Evolutionary conservation across 2,329 filamentous ascomycete species (phyloP), one percentile per base, ranked within the genome.

Genomic region (Hymenoscyphus linearis): DNA sequence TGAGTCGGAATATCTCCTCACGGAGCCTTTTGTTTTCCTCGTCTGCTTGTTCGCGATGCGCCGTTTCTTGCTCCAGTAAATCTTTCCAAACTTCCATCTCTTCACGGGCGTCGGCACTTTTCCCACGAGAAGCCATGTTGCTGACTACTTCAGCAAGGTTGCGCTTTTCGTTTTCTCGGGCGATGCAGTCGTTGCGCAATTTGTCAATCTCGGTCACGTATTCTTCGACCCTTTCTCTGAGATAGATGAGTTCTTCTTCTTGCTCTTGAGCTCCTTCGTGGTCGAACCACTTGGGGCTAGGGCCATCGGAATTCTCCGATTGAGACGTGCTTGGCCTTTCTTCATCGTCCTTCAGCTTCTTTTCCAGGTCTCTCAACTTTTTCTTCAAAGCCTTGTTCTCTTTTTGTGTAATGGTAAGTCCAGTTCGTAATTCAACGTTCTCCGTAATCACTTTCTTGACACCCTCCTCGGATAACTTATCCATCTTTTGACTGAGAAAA

Each of bases 361-460:
- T 91, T 75, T 98, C 93, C 54, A 98, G 77, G 69, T 97, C 92
- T 70, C 93, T 90, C 61, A 96, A 82, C 66, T 89, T 87, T 64
- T 89, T 86, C 25, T 91, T 87, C 60, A 98, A 75, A 22, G 87
- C 81, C 73, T 96, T 95, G 72, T 91, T 95, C 70, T 99, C 95
- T 66, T 96, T 91, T 74, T 96, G 91, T 61, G 95, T 82, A 37
- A 95, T 90, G 3, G 93, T 86, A 52, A 97, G 84, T 63, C 90
- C 91, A 0, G 93, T 96, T 75, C 96, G 95, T 55, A 98, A 82
- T 73, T 97, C 92, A 4, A 98, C 93, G 70, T 97, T 99, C 75
- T 97, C 93, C 52, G 91, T 92, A 69, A 98, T 96, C 88, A 97
- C 96, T 74, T 97, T 93, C 76, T 96, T 96, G 73, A 99, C 88